Evolutionary conservation across 306 rosid species (phyloP).

Genomic region (Astragalus membranaceus): DNA sequence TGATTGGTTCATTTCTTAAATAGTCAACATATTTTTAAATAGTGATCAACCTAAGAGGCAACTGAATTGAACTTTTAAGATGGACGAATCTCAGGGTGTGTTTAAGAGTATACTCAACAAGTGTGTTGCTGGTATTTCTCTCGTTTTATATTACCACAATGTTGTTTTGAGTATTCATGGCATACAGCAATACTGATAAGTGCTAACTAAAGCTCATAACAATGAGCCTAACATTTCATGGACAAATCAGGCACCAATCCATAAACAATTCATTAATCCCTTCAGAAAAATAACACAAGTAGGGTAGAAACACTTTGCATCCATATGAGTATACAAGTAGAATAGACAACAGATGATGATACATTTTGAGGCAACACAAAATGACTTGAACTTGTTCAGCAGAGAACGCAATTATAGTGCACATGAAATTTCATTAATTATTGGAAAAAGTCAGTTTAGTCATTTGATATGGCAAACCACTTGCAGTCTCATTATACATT

Average conservation of each 20-base stretch:
- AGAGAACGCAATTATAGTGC: neutral
- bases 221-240: neutral
- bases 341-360: neutral
- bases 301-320: neutral
- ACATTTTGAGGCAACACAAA: neutral
- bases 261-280: neutral
- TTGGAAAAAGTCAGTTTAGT: neutral
- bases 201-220: neutral
- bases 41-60: neutral
- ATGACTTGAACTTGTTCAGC: neutral
- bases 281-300: neutral
- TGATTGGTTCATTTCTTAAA: neutral
- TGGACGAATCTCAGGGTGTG: neutral
- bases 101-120: neutral
- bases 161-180: neutral
- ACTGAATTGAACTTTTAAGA: neutral
- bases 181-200: neutral
- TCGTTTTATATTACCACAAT: neutral
- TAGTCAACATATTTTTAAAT: neutral
- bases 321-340: neutral
- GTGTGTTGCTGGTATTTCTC: neutral
- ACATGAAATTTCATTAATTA: neutral
- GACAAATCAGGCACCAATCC: neutral
- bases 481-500: neutral
- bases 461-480: slow-evolving; percentile 3